Evolutionary conservation across 2,329 filamentous ascomycete genomes (phyloP), one percentile per base, ranked within the genome.

Genomic region (Chrysoporthe deuterocubensis): DNA sequence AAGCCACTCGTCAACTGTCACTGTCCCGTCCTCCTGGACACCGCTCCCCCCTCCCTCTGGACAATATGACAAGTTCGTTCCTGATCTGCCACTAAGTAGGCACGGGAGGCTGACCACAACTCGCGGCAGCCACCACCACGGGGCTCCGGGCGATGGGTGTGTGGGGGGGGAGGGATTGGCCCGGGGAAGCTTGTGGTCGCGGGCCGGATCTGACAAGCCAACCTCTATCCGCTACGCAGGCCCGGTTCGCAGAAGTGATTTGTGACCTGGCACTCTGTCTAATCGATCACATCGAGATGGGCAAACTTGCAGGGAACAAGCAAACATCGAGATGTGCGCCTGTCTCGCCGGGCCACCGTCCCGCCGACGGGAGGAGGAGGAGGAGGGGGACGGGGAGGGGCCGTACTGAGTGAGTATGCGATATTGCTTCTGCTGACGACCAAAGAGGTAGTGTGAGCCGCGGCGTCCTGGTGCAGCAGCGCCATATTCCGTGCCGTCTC

Each of bases 171-270:
- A 26, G 40, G 57, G 42, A 60, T 60, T 60, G 40, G 59, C 6
- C 59, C 59, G 59, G 42, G 59, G 59, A 61, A 37, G 13, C 18
- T 9, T 48, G 6, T 26, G 21, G 21, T 7, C 18, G 43, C 59
- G 59, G 59, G 59, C 59, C 59, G 59, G 59, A 46, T 61, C 59
- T 61, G 59, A 61, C 59, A 61, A 26, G 4, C 6, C 18, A 14
- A n/a, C 40, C 3, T 26, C 57, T 60, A 18, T n/a, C 57, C 40
- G 26, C 26, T 26, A 26, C 42, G 34, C 34, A 2, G 32, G 16
- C 13, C 37, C 50, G 50, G 50, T 32, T 32, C 50, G 8, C 50
- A 54, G 13, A 54, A 54, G 50, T 54, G 32, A 54, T 54, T 54
- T 16, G 50, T 26, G 50, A 14, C 34, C 34, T 46, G 44, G 13